phyloP scores from a whole-genome alignment of 2,329 filamentous ascomycete genomes.

The Penicillium sumatraense region DNA sequence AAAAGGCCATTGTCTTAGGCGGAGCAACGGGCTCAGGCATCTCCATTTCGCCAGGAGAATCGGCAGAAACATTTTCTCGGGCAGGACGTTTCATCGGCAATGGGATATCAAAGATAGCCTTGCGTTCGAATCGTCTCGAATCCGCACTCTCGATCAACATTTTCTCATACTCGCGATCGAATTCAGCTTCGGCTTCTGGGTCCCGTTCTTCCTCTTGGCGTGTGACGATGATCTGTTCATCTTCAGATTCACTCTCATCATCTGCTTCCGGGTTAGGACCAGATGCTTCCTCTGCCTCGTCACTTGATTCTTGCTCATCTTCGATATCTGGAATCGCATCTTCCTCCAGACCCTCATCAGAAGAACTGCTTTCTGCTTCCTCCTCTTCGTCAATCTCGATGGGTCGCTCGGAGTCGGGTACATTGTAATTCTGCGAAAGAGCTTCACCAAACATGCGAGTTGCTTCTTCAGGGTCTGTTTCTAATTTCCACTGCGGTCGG shows the following conservation, averaged over 20 bases:
- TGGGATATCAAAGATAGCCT: conserved; percentile 93
- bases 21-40: conserved; percentile 31
- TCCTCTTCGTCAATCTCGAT: conserved; percentile 77
- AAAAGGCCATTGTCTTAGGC: conserved; percentile 86
- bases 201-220: conserved; percentile 88
- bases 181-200: conserved; percentile 93
- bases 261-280: conserved; percentile 52
- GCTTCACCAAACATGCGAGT: conserved; percentile 81
- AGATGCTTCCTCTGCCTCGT: conserved; percentile 55
- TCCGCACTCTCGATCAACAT: conserved; percentile 98
- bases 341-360: conserved; percentile 75
- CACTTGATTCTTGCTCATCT: conserved; percentile 58
- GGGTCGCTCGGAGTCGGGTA: conserved; percentile 70
- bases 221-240: conserved; percentile 90
- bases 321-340: conserved; percentile 59
- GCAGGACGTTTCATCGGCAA: conserved; percentile 78
- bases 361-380: conserved; percentile 67
- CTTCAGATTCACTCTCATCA: conserved; percentile 63
- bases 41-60: conserved; percentile 40
- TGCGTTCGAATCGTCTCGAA: conserved; percentile 93
- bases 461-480: conserved; percentile 80
- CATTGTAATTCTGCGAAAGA: conserved; percentile 88
- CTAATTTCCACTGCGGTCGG: conserved; percentile 90
- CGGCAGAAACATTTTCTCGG: conserved; percentile 59
- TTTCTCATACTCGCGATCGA: conserved; percentile 96